These are phyloP conservation scores for Evernia prunastri DNA, from an alignment of 495 filamentous ascomycete species.

Conservation along the genomic window DNA sequence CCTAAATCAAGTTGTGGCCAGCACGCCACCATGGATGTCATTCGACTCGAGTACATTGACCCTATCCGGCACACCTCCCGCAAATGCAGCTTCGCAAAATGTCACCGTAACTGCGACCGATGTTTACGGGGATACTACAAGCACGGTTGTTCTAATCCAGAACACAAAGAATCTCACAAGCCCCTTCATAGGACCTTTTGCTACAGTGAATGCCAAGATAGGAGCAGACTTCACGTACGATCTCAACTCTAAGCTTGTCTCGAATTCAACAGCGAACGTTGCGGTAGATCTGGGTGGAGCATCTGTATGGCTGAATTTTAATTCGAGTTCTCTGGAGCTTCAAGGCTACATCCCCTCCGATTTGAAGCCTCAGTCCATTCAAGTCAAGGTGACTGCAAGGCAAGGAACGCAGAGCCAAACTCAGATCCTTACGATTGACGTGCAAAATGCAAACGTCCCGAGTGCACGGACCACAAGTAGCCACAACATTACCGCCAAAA, in stretches of 20 bases:
- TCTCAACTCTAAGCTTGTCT: slow-evolving; percentile 49
- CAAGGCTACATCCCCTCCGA: slow-evolving; percentile 56
- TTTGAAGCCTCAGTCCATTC: slow-evolving; percentile 36
- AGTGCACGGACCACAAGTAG: not conserved
- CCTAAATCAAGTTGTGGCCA: slow-evolving; percentile 43
- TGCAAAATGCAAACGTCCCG: slow-evolving; percentile 28
- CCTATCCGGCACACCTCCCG: slow-evolving; percentile 59
- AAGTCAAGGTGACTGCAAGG: slow-evolving; percentile 47
- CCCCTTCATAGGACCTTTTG: slow-evolving; percentile 41
- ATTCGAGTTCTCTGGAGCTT: slow-evolving; percentile 49
- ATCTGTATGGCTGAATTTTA: slow-evolving; percentile 62
- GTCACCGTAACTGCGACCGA: slow-evolving; percentile 63
- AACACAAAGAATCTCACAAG: slow-evolving; percentile 37
- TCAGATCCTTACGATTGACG: slow-evolving; percentile 45
- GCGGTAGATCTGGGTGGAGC: slow-evolving; percentile 46
- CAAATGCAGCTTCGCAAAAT: slow-evolving; percentile 48
- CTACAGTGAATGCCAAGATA: slow-evolving; percentile 47
- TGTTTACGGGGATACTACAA: slow-evolving; percentile 55
- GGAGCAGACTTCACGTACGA: slow-evolving; percentile 61
- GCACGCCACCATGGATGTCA: slow-evolving; percentile 62
- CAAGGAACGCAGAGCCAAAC: slow-evolving; percentile 41
- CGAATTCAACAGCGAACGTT: slow-evolving; percentile 42
- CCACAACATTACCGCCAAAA: slow-evolving; percentile 2
- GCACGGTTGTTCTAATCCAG: slow-evolving; percentile 55
- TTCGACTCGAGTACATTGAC: slow-evolving; percentile 57